Evolutionary conservation across 495 filamentous ascomycete genomes (phyloP), one percentile per base, ranked within the genome.

Genomic region (Penicillium fimorum): DNA sequence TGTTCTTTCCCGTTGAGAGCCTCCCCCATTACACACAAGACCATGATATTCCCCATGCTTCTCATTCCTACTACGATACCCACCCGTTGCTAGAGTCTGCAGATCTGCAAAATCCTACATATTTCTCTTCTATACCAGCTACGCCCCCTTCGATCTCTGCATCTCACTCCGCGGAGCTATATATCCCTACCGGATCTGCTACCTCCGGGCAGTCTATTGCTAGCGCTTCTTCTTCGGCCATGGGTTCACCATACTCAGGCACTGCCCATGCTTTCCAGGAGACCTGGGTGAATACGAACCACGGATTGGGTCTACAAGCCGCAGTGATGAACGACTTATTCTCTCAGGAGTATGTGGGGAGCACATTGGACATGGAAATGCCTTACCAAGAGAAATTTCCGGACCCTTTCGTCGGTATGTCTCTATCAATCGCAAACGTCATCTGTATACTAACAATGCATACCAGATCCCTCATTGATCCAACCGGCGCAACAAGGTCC

Each of bases 391-490:
- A 87, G 55, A 90, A 88, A 60, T 64, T 77, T 38, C 60, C 75
- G 29, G 70, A 74, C 56, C 80, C 80, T 49, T 92, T 82, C 77
- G 87, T 96, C 75, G 90, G 92, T 96, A 83, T 87, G 91, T 94
- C 18, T 54, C 10, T 24, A 5, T 12, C 25, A 13, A 49, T 53
- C n/a, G 7, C 29, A 13, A 24, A 45, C 22, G 18, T n/a, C 11
- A 4, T 43, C 20, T 37, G 4, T 5, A 24, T 52, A 53, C 59
- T 63, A 35, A 65, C 47, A 15, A 38, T 35, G 22, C 0, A 30
- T 45, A 44, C 37, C 57, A 86, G 84, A 87, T 72, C 84, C 84
- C n/a, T 80, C 80, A 35, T 71, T 84, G 17, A 82, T 86, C 40
- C 79, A 86, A 35, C 75, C 82, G 20, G 63, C 66, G 10, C 65